Conservation (phyloP, 2,329 filamentous ascomycete genomes). For the Colletotrichum horii region DNA sequence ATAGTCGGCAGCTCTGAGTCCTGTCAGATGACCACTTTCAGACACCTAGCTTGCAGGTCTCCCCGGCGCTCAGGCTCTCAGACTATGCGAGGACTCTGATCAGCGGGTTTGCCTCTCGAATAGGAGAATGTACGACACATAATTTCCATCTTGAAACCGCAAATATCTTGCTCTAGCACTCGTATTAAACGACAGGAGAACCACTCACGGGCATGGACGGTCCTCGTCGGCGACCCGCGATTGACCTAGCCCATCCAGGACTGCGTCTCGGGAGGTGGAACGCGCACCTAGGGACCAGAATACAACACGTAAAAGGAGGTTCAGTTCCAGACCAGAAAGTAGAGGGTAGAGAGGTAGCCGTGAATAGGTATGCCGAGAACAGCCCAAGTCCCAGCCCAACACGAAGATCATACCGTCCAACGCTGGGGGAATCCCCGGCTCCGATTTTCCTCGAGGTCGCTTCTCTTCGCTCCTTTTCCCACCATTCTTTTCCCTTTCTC, state of each 20-base stretch:
- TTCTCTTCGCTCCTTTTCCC: too few relatives aligned
- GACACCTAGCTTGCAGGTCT: not conserved
- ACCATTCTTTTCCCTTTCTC: too few relatives aligned
- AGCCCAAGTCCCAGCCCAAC: not conserved
- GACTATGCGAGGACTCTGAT: not conserved
- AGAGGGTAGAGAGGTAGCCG: not conserved
- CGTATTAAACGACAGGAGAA: not conserved
- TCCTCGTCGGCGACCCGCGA: not conserved
- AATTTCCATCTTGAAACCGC: not conserved
- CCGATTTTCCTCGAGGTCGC: too few relatives aligned
- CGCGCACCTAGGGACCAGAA: not conserved
- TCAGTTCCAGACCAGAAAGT: not conserved
- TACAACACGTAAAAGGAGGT: not conserved
- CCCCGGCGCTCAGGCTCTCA: not conserved
- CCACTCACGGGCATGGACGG: accelerated
- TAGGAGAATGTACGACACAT: not conserved
- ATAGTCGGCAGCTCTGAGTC: not conserved
- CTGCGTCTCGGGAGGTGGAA: not conserved
- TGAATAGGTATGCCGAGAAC: not conserved
- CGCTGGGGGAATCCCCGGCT: too few relatives aligned
- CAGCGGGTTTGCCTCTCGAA: not conserved
- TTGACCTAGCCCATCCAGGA: not conserved
- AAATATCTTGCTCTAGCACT: not conserved
- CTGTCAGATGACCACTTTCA: too few relatives aligned
- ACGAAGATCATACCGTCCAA: too few relatives aligned